These are phyloP conservation scores for Byssothecium circinans DNA, from an alignment of 2,329 filamentous ascomycete genomes.

Conservation along the genomic window DNA sequence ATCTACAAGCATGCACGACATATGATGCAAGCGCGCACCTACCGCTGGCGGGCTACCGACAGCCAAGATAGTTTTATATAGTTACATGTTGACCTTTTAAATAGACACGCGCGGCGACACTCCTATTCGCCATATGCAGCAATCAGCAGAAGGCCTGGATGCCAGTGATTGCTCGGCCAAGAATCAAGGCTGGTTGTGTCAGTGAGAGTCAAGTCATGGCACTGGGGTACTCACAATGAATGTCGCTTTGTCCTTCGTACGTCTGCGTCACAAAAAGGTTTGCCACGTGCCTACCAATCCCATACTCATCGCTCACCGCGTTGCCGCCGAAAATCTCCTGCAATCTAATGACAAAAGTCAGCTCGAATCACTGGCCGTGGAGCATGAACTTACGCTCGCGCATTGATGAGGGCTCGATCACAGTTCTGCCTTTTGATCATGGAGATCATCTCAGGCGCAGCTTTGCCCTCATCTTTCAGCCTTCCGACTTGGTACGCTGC, in stretches of 20 bases:
- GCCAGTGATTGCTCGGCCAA: slow-evolving; percentile 59
- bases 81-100: too few species aligned
- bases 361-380: neutral
- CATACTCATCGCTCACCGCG: slow-evolving; percentile 96
- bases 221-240: slow-evolving; percentile 71
- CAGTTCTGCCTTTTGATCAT: slow-evolving; percentile 99
- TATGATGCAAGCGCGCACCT: neutral
- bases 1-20: slow-evolving; percentile 22
- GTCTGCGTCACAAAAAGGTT: slow-evolving; percentile 98
- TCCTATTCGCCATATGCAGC: too few species aligned
- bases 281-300: slow-evolving; percentile 89
- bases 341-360: slow-evolving; percentile 52
- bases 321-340: slow-evolving; percentile 98
- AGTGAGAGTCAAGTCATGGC: slow-evolving; percentile 18
- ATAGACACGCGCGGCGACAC: too few species aligned
- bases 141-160: slow-evolving; percentile 75
- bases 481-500: slow-evolving; percentile 88
- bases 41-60: too few species aligned
- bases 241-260: slow-evolving; percentile 97
- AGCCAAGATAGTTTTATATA: too few species aligned
- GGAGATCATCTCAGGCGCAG: slow-evolving; percentile 90
- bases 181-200: slow-evolving; percentile 50
- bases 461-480: slow-evolving; percentile 88
- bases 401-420: slow-evolving; percentile 79
- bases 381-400: slow-evolving; percentile 60